Conservation (phyloP, 23 red algal genomes). For the Gracilaria caudata region DNA sequence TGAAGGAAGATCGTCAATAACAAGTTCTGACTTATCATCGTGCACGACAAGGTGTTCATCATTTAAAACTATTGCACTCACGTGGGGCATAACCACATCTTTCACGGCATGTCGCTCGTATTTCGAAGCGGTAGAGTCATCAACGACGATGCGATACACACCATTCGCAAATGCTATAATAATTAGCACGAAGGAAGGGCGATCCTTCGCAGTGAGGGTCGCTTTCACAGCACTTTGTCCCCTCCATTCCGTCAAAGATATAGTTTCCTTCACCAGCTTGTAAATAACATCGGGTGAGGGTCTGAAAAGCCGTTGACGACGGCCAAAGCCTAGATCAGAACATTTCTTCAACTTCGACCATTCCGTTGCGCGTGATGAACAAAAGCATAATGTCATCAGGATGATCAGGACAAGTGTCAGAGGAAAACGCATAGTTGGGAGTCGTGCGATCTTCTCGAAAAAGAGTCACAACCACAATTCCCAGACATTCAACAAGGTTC, state of each 20-base stretch:
- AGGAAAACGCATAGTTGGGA: neutral
- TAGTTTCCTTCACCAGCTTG: neutral
- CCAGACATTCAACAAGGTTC: conserved; percentile 4
- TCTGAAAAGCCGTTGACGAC: conserved; percentile 49
- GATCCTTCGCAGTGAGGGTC: conserved; percentile 24
- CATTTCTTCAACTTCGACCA: conserved; percentile 72
- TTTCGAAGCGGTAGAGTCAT: conserved; percentile 6
- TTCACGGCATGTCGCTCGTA: conserved; percentile 37
- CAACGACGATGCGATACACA: conserved; percentile 35
- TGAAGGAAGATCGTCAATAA: conserved; percentile 19
- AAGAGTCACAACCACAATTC: neutral
- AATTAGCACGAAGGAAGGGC: conserved; percentile 27
- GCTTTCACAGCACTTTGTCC: conserved; percentile 41
- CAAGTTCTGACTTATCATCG: conserved; percentile 15
- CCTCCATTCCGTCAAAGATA: conserved; percentile 42
- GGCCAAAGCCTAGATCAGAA: conserved; percentile 62
- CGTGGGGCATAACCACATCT: conserved; percentile 38
- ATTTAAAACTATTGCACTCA: conserved; percentile 8
- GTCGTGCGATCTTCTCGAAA: neutral
- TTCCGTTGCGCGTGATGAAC: conserved; percentile 33
- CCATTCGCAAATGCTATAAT: conserved; percentile 49
- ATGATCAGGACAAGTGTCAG: neutral
- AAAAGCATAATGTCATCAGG: neutral
- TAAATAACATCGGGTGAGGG: conserved; percentile 20
- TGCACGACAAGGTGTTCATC: neutral